Evolutionary conservation across 495 filamentous ascomycete genomes (phyloP).

Genomic region (Lineolata rhizophorae): DNA sequence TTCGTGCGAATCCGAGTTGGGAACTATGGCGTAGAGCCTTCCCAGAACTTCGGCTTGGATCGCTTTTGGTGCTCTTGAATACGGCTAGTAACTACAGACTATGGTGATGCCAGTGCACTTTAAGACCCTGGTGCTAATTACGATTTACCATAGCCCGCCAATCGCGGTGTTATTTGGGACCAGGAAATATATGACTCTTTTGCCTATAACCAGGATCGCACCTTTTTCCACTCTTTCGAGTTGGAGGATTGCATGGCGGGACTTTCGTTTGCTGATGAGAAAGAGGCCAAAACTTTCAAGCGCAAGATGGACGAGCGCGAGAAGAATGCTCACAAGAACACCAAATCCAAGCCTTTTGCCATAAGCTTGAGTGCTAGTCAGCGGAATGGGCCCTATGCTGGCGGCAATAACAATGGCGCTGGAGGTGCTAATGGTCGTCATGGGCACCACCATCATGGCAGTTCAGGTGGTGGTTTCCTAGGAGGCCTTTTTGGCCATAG

Average conservation of each 20-base stretch:
- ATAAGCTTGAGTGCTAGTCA: conserved; percentile 20
- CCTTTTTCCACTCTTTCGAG: conserved; percentile 94
- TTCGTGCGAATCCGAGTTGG: too few relatives aligned
- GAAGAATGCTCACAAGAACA: conserved; percentile 79
- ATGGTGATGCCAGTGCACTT: not conserved
- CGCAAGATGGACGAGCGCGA: conserved; percentile 90
- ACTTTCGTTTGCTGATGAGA: conserved; percentile 83
- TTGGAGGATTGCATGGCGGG: conserved; percentile 76
- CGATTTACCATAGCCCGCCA: conserved; percentile 32
- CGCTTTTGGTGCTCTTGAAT: too few relatives aligned
- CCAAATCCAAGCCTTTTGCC: conserved; percentile 53
- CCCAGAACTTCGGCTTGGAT: too few relatives aligned
- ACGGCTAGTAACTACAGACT: too few relatives aligned
- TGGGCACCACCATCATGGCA: conserved; percentile 1
- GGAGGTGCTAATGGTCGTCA: conserved; percentile 23
- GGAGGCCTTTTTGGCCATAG: conserved; percentile 39
- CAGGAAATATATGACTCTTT: conserved; percentile 93
- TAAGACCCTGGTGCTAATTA: not conserved
- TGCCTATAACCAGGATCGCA: conserved; percentile 83
- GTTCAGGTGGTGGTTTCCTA: conserved; percentile 6
- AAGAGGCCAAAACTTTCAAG: conserved; percentile 82
- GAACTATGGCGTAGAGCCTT: not conserved
- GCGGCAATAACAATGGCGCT: conserved; percentile 6
- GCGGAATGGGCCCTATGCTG: too few relatives aligned
- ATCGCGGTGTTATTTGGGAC: conserved; percentile 89